These are phyloP conservation scores for Xylaria sp. DNA, from an alignment of 2,329 filamentous ascomycete species.

Conservation along the genomic window DNA sequence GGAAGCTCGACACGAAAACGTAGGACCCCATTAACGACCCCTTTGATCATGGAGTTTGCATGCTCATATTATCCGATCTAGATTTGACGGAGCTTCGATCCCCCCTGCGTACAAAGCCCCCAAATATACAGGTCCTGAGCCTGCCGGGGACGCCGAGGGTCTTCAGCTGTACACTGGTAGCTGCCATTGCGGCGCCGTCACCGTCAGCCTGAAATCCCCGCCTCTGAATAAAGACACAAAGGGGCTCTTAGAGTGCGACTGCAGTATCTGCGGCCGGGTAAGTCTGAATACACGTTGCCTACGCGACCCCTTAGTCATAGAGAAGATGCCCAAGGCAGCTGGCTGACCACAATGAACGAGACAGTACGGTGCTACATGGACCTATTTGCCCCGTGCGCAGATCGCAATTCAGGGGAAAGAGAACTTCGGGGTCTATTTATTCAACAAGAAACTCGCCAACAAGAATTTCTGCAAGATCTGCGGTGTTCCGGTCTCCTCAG, in stretches of 20 bases:
- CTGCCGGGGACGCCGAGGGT: constrained; percentile 52
- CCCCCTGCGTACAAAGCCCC: constrained; percentile 52
- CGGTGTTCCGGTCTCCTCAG: constrained; percentile 57
- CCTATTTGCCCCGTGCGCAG: constrained; percentile 55
- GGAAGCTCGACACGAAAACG: constrained; percentile 52
- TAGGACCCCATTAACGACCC: constrained; percentile 47
- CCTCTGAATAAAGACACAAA: constrained; percentile 55
- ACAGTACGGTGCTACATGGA: constrained; percentile 59
- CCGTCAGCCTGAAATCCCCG: constrained; percentile 56
- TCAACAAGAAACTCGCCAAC: constrained; percentile 46
- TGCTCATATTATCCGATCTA: constrained; percentile 20
- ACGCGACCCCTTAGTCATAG: not conserved
- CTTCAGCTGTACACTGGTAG: constrained; percentile 60
- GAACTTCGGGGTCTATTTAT: constrained; percentile 55
- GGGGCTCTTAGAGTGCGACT: constrained; percentile 58
- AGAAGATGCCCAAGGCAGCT: not conserved
- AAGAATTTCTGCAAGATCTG: constrained; percentile 64
- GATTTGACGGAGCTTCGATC: constrained; percentile 54
- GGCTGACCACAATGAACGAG: constrained; percentile 13
- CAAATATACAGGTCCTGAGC: constrained; percentile 56
- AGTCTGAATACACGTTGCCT: constrained; percentile 9
- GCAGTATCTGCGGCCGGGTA: constrained; percentile 57
- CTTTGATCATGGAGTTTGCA: not conserved
- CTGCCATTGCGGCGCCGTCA: constrained; percentile 65
- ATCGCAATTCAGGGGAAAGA: constrained; percentile 56